These are phyloP conservation scores for Quillaja saponaria DNA, from an alignment of 306 rosid species.

Conservation along the genomic window DNA sequence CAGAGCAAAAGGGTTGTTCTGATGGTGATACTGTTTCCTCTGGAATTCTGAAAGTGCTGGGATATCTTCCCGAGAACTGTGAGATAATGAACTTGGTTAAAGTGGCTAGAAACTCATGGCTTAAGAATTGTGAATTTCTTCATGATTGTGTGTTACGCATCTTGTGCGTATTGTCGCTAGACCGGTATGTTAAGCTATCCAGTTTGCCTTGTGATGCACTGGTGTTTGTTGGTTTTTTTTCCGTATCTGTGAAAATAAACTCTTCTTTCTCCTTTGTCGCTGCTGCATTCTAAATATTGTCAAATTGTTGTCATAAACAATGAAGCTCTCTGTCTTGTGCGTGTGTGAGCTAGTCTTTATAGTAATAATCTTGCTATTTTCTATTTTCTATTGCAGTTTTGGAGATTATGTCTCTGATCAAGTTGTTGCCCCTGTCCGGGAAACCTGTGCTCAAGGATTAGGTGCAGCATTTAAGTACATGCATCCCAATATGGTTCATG, in stretches of 20 bases:
- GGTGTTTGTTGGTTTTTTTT: constrained; percentile 16
- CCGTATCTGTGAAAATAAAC: background rate
- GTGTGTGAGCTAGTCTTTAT: constrained; percentile 11
- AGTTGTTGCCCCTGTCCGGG: constrained; percentile 99
- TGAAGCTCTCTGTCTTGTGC: no score
- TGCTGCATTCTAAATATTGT: no score
- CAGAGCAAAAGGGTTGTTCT: constrained; percentile 42
- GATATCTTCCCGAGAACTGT: constrained; percentile 55
- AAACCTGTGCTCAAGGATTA: constrained; percentile 97
- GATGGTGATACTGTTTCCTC: constrained; percentile 42
- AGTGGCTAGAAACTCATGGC: constrained; percentile 86
- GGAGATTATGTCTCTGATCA: constrained; percentile 99
- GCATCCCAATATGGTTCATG: constrained; percentile 80
- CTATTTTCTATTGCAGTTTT: constrained; percentile 63
- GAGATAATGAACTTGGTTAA: constrained; percentile 72
- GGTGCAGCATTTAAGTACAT: constrained; percentile 92
- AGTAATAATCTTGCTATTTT: constrained; percentile 21
- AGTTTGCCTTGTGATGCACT: constrained; percentile 12
- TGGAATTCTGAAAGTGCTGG: constrained; percentile 43
- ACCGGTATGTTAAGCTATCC: constrained; percentile 64
- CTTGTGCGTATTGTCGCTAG: constrained; percentile 83
- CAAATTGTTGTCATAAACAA: no score
- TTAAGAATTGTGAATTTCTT: constrained; percentile 81
- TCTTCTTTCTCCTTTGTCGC: background rate
- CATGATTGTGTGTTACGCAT: constrained; percentile 92